Percentiles rank a stretch among this genome's conserved stretches.
These are phyloP conservation scores for Yamadazyma diddensiae DNA, from an alignment of 1,139 yeast genomes.

Conservation along the genomic window DNA sequence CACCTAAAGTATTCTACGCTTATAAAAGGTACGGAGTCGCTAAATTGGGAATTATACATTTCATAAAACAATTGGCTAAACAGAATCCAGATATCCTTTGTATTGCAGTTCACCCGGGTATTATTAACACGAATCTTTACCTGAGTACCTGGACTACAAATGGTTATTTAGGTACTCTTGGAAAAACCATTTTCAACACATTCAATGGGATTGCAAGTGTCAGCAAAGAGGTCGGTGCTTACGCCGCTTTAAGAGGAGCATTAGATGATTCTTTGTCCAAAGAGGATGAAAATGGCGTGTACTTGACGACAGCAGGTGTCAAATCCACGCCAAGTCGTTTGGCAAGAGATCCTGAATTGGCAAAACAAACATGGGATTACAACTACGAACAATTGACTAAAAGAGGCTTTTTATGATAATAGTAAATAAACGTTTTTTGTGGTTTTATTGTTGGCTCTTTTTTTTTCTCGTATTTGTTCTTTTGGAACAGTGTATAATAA, in stretches of 20 bases:
- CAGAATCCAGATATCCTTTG: constrained; percentile 31
- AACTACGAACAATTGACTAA: constrained; percentile 23
- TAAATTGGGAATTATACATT: constrained; percentile 33
- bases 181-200: constrained; percentile 16
- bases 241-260: constrained; percentile 34
- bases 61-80: constrained; percentile 24
- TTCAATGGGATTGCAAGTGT: constrained; percentile 15
- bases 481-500: no score
- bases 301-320: constrained; percentile 34
- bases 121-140: constrained; percentile 37
- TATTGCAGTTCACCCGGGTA: constrained; percentile 41
- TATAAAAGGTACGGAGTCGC: constrained; percentile 38
- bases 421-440: no score
- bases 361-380: constrained; percentile 31
- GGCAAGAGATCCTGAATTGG: constrained; percentile 22
- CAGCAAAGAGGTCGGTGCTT: constrained; percentile 33
- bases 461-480: no score
- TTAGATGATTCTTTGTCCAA: constrained; percentile 26
- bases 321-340: constrained; percentile 22
- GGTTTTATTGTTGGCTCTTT: no score
- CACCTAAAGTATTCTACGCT: constrained; percentile 24
- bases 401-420: constrained; percentile 25
- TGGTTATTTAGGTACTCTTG: constrained; percentile 19
- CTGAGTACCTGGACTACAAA: constrained; percentile 16
- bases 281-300: constrained; percentile 30